Conservation (phyloP, 2,329 filamentous ascomycete species). For the Didymosphaeria variabile region DNA sequence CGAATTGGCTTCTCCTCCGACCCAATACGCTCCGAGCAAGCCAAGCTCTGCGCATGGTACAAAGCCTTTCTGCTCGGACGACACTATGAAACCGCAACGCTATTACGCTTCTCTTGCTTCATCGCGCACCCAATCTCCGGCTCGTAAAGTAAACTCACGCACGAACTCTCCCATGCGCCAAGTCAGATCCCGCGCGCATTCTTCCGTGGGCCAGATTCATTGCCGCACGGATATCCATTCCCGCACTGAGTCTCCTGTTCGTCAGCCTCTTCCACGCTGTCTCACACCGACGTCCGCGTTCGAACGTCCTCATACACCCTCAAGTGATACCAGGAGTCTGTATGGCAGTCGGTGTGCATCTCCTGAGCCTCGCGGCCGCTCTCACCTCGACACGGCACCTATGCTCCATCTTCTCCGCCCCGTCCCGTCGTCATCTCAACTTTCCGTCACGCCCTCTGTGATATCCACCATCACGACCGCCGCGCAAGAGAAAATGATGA, state of each 20-base stretch:
- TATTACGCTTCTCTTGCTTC: constrained; percentile 1
- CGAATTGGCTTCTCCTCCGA: constrained; percentile 10
- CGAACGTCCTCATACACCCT: constrained; percentile 3
- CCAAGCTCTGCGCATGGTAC: constrained; percentile 10
- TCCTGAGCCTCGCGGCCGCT: constrained; percentile 8
- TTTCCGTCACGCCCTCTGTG: constrained; percentile 3
- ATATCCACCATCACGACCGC: constrained; percentile 26
- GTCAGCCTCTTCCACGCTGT: background rate
- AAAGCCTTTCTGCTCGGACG: background rate
- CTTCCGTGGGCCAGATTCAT: background rate
- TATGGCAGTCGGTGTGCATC: constrained; percentile 4
- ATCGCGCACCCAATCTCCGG: background rate
- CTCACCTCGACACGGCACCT: constrained; percentile 2
- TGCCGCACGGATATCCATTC: background rate
- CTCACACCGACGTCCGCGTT: background rate
- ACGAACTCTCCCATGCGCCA: constrained; percentile 1
- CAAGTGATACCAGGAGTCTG: background rate
- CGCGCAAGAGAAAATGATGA: constrained; percentile 39
- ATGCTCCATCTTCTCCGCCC: constrained; percentile 9
- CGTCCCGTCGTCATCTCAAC: background rate
- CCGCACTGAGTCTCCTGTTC: background rate
- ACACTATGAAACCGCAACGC: background rate
- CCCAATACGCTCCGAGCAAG: constrained; percentile 9
- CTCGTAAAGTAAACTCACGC: background rate
- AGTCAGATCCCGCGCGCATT: background rate